A percentile compares a stretch with the other conserved stretches of the same genome.
Evolutionary conservation across 164 flowering plant species (phyloP).

Genomic region (grape (Vitis vinifera)): ASM3070453v1 NC_081809.1:4623501-4624000

Average conservation of each 20-base stretch:
- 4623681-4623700: background rate
- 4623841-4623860: conserved; percentile 17
- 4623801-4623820: background rate
- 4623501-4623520: too few relatives aligned
- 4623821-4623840: too few relatives aligned
- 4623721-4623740: conserved; percentile 8
- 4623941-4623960: conserved; percentile 26
- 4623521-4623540: too few relatives aligned
- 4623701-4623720: too few relatives aligned
- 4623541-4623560: too few relatives aligned
- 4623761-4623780: conserved; percentile 25
- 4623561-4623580: background rate
- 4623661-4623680: background rate
- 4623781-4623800: background rate
- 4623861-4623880: background rate
- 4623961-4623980: conserved; percentile 14
- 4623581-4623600: background rate
- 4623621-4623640: background rate
- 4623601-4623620: conserved; percentile 4
- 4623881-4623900: background rate
- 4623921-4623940: conserved; percentile 17
- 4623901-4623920: background rate
- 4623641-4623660: background rate
- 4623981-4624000: conserved; percentile 13
- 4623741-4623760: conserved; percentile 16